Base-by-base conservation (phyloP, 108 stramenopile species). In the Cyclostephanos invisitatus region DNA sequence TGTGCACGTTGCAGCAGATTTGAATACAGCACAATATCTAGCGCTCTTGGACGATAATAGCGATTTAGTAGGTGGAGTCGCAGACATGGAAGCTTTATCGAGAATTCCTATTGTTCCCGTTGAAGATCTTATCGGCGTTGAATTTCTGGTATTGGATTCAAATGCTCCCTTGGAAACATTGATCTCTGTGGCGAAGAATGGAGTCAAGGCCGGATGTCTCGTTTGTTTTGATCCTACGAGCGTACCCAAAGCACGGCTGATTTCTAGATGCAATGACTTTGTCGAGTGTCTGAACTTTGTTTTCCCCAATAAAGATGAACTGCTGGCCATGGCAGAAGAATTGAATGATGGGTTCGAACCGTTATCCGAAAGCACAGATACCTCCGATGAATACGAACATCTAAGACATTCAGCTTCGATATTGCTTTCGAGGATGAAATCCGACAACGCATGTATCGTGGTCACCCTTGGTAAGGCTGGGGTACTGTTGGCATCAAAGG, bases 11-110 rank as follows among this genome's bases (percentile, higher is more conserved):
- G 73, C 78, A 22, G 42, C 57, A 37, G 48, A 55, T 36, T 58
- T 63, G 12, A 68, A 61, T 20, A 92, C 97, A 12, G 90, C 95
- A 12, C 80, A 84, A 21, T 97, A 96, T 74, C 55, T 84, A 61
- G 94, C 92, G 14, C 67, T 96, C 15, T 55, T 91, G 29, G 85
- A 95, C 44, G 62, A 53, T 37, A 50, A 64, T 10, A 89, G 89
- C 15, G 90, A 93, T 49, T 65, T 97, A 37, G 70, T 91, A 40
- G 82, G 85, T 14, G 94, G 90, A 7, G 75, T 97, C 49, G 96
- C 97, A 21, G 95, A 96, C 65, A 95, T 93, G 91, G 67, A 67
- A 42, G 86, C 85, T 15, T 67, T 91, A 14, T 59, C 71, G 27
- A 46, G 70, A 17, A 83, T 92, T 15, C 74, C 80, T 2, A 64